Evolutionary conservation across 441 rosid species (phyloP), one percentile per base, ranked within the genome.

Genomic region (Erodium moschatum): DNA sequence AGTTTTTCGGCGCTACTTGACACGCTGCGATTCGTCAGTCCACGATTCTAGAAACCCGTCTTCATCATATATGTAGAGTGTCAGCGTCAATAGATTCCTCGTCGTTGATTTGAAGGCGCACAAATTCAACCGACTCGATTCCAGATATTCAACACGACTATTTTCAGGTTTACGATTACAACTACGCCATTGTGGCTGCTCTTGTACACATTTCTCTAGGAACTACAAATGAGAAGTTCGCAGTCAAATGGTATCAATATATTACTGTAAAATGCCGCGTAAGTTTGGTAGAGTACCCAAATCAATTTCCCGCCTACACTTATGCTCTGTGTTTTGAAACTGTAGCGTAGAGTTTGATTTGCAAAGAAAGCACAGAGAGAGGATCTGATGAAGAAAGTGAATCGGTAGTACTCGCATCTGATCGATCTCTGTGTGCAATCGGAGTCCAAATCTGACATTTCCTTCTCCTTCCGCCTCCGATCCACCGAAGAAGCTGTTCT

Each of bases 401-500:
- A 56, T 19, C 62, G 24, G 24, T 8, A 19, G 24, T 19, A 7
- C 62, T 56, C 62, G 62, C 24, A 6, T 16, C 24, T 16, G 20
- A 16, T 56, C 24, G 62, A 56, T 56, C 24, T 19, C 18, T 56
- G 62, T 19, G 62, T 6, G 8, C 24, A 16, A 56, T 18, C 62
- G 11, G 11, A 16, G 24, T 56, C 62, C 24, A 5, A 18, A 56
- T 56, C 12, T 8, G 15, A 9, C 62, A n/a, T 56, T n/a, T 52
- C 60, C 20, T 52, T 16, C 60, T 52, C 19, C 60, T 52, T 52
- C 60, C 60, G 60, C 60, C 60, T 6, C 60, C 60, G 10, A 52
- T 52, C 60, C 21, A 52, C 60, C 19, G 48, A 42, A 42, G 60
- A 52, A 52, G 60, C 21, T 16, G 20, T 4, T 52, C 20, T 52